phyloP scores from a whole-genome alignment of 805 yeast genomes.

The Priceomyces castillae region DNA sequence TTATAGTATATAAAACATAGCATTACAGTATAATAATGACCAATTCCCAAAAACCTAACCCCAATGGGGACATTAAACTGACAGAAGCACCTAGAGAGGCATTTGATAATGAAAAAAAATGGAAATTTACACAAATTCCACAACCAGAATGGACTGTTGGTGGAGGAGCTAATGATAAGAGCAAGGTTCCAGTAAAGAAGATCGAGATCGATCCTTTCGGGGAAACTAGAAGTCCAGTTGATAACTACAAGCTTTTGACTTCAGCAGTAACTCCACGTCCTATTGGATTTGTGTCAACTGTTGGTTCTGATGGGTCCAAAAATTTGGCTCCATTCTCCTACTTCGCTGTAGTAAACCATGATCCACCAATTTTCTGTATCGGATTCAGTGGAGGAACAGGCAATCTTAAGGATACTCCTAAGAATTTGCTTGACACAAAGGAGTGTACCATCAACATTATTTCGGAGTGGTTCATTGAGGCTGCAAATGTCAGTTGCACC shows the following conservation, averaged over 20 bases:
- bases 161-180: conserved; percentile 42
- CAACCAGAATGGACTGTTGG: conserved; percentile 43
- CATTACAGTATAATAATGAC: no score
- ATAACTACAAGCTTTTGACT: conserved; percentile 49
- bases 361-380: conserved; percentile 58
- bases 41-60: conserved; percentile 9
- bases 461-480: conserved; percentile 63
- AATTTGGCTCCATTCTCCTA: conserved; percentile 65
- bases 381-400: conserved; percentile 42
- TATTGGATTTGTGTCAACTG: conserved; percentile 54
- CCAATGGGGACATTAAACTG: conserved; percentile 12
- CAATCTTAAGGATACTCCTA: conserved; percentile 46
- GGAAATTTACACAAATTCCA: conserved; percentile 23
- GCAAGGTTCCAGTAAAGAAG: conserved; percentile 45
- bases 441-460: conserved; percentile 57
- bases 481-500: conserved; percentile 51
- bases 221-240: conserved; percentile 35
- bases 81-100: conserved; percentile 4
- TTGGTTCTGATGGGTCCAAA: conserved; percentile 37
- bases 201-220: conserved; percentile 48
- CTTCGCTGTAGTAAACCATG: conserved; percentile 45
- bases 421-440: conserved; percentile 46
- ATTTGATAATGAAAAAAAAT: conserved; percentile 1
- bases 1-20: no score
- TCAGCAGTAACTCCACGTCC: conserved; percentile 60